A percentile compares a stretch with the other conserved stretches of the same genome.
phyloP scores from a whole-genome alignment of 805 yeast species.

The Candida ipomoeae region DNA sequence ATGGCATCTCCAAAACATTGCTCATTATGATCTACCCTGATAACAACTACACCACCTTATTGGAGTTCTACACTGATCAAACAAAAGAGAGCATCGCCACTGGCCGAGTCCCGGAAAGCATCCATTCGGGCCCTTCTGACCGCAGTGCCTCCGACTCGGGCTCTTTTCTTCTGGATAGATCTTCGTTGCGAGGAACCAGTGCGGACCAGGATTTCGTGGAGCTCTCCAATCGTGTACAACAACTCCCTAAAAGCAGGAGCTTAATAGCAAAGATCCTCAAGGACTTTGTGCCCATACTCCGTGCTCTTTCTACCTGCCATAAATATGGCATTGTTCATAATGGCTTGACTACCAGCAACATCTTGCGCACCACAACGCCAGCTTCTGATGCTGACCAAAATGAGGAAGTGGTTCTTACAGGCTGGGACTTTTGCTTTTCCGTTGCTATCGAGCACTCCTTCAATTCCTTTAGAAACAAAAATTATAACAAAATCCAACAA shows the following conservation, averaged over 20 bases:
- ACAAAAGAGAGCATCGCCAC: conserved; percentile 5
- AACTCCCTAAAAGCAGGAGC: conserved; percentile 17
- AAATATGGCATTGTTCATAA: conserved; percentile 44
- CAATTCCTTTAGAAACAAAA: conserved; percentile 40
- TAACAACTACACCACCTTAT: conserved; percentile 15
- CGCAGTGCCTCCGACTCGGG: conserved; percentile 4
- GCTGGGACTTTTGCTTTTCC: conserved; percentile 48
- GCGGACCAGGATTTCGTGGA: conserved; percentile 15
- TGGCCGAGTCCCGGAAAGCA: conserved; percentile 9
- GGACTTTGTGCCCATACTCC: conserved; percentile 23
- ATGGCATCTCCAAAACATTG: conserved; percentile 11
- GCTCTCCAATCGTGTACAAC: conserved; percentile 14
- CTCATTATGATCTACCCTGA: conserved; percentile 23
- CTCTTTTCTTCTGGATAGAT: conserved; percentile 5
- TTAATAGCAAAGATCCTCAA: conserved; percentile 20
- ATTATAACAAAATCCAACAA: conserved; percentile 33
- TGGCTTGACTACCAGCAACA: conserved; percentile 38
- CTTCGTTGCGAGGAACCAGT: conserved; percentile 5
- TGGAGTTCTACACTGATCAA: conserved; percentile 12
- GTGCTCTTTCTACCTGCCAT: conserved; percentile 27
- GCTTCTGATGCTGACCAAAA: conserved; percentile 1
- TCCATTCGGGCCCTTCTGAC: conserved; percentile 13
- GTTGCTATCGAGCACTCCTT: conserved; percentile 38
- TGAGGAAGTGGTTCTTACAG: conserved; percentile 33
- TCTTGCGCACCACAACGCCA: conserved; percentile 32